Percentiles rank a stretch among this genome's conserved stretches.
These are phyloP conservation scores for Lanmaoa rubissima DNA, from an alignment of 768 basidiomycete species.

Conservation along the genomic window DNA sequence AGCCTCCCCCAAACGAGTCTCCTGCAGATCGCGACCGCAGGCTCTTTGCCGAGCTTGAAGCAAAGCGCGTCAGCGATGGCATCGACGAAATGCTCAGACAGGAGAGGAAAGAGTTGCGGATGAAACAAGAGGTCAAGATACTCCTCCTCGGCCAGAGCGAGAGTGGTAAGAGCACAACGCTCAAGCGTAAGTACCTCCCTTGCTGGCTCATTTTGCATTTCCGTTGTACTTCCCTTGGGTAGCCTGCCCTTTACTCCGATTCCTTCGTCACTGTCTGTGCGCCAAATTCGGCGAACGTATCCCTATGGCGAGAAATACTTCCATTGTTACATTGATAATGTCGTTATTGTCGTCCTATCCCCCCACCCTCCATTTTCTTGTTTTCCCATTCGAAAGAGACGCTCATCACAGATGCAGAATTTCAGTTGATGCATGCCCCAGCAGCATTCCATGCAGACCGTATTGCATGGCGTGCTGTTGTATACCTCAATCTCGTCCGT, in stretches of 20 bases:
- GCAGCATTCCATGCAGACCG: slow-evolving; percentile 76
- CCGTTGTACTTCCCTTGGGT: neutral
- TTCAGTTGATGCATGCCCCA: slow-evolving; percentile 77
- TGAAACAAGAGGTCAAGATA: slow-evolving; percentile 66
- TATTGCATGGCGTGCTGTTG: slow-evolving; percentile 83
- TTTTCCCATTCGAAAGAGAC: slow-evolving; percentile 1
- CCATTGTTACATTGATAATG: slow-evolving; percentile 4
- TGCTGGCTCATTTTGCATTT: slow-evolving; percentile 6
- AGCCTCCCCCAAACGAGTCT: slow-evolving; percentile 73
- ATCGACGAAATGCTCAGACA: slow-evolving; percentile 78
- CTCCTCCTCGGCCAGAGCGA: slow-evolving; percentile 85
- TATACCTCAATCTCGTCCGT: slow-evolving; percentile 84
- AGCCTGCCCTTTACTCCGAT: neutral
- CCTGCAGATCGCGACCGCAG: slow-evolving; percentile 62
- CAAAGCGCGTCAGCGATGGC: slow-evolving; percentile 68
- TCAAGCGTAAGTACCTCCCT: slow-evolving; percentile 68
- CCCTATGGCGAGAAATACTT: neutral
- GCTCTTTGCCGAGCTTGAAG: slow-evolving; percentile 64
- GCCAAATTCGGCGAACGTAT: neutral
- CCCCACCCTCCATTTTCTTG: neutral
- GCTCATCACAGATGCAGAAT: slow-evolving; percentile 51
- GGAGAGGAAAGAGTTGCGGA: slow-evolving; percentile 62
- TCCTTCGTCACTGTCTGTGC: neutral
- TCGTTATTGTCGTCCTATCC: slow-evolving; percentile 1
- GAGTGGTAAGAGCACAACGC: slow-evolving; percentile 85